Base-by-base conservation (phyloP, 2,329 filamentous ascomycete species). In the Fusarium dlaminii region DNA sequence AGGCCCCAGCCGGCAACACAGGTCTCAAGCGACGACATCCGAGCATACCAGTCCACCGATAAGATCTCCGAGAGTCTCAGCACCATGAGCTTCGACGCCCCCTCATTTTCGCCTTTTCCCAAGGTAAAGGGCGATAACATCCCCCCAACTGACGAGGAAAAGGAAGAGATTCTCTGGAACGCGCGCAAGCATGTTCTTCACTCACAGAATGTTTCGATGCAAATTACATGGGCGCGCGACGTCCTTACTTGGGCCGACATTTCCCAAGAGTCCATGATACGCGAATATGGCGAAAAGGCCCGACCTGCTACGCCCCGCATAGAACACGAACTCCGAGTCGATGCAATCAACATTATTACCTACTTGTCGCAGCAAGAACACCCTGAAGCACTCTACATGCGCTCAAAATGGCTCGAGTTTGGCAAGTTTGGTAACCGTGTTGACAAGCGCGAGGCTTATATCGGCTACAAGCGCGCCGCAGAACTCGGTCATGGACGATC, bases 391-490 rank as follows among this genome's bases (percentile, higher is more conserved):
- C 91, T 97, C 75, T 99, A 98, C 81, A 94, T 98, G 86, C 91
- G 91, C 78, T 94, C 95, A 68, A 98, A 97, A 88, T 99, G 96
- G 96, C 87, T 97, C 57, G 96, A 99, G 81, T 99, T 98, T 87
- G 96, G 96, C 77, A 97, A 98, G 80, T 98, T 98, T 80, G 95
- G 94, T 43, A 91, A 92, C 82, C 91, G 95, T 34, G 88, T 95
- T 68, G 96, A 99, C 86, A 98, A 97, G 85, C 95, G 96, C 79
- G 96, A 98, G 84, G 96, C 96, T 13, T 98, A 97, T 81, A 85
- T 91, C 70, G 93, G 93, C 78, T 99, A 98, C 84, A 91, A 91
- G 71, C 88, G 92, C 78, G 94, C 96, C n/a, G 93, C 94, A 36
- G 93, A 95, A 77, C 91, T 94, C 77, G 94, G 94, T 66, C 97